These are phyloP conservation scores for Chenopodium quinoa DNA, from an alignment of 148 eudicot genomes.

Conservation along the genomic window DNA sequence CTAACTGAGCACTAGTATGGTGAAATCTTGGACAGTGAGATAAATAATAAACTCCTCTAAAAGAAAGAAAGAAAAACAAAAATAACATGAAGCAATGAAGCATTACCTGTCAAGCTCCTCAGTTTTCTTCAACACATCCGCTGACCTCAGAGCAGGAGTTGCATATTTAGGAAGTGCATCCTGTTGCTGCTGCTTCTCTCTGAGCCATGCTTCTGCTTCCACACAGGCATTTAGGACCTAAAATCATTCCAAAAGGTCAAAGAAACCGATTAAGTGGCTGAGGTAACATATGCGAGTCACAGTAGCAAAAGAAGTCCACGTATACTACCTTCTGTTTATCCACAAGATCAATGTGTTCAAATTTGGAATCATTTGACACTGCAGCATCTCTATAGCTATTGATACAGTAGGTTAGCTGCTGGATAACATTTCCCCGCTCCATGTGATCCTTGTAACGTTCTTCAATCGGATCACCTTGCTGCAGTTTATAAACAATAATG, in stretches of 20 bases:
- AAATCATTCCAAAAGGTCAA: neutral
- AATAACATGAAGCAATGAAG: neutral
- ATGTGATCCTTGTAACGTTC: slow-evolving; percentile 70
- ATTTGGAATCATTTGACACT: slow-evolving; percentile 65
- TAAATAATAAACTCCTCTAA: neutral
- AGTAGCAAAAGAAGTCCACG: neutral
- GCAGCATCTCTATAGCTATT: slow-evolving; percentile 75
- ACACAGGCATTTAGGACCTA: slow-evolving; percentile 71
- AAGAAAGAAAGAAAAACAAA: neutral
- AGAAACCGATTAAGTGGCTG: neutral
- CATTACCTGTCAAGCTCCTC: slow-evolving; percentile 81
- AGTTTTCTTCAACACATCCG: slow-evolving; percentile 73
- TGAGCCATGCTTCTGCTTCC: slow-evolving; percentile 81
- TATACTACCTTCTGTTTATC: slow-evolving; percentile 76
- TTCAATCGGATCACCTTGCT: slow-evolving; percentile 93
- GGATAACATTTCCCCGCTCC: slow-evolving; percentile 60
- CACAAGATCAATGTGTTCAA: slow-evolving; percentile 76
- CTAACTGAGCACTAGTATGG: too few relatives aligned
- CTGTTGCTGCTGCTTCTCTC: slow-evolving; percentile 83
- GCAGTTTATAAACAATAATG: slow-evolving; percentile 11
- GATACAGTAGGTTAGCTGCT: slow-evolving; percentile 55
- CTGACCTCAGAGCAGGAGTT: slow-evolving; percentile 55
- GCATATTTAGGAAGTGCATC: slow-evolving; percentile 75
- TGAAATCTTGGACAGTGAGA: too few relatives aligned
- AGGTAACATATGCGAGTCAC: neutral